phyloP scores from a whole-genome alignment of 805 yeast species.

The Jamesozyma rosinii region DNA sequence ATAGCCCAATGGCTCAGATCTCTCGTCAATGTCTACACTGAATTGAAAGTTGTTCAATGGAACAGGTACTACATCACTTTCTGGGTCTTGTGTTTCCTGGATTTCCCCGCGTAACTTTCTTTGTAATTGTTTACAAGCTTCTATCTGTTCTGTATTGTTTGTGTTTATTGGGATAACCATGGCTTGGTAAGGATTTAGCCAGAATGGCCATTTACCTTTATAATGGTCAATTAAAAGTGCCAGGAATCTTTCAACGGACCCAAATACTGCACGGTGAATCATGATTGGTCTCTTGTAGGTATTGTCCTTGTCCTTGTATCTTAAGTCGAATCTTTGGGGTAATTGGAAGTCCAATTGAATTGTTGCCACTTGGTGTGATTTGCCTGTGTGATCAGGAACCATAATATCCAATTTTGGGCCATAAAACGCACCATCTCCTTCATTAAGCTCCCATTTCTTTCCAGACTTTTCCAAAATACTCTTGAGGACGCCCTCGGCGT shows the following conservation, averaged over 20 bases:
- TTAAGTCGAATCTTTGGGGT: conserved; percentile 72
- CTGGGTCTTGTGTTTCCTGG: conserved; percentile 2
- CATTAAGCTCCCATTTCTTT: conserved; percentile 58
- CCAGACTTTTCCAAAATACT: conserved; percentile 48
- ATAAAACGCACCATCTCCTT: conserved; percentile 93
- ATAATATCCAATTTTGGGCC: conserved; percentile 93
- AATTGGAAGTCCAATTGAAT: conserved; percentile 91
- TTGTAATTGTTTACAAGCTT: conserved; percentile 44
- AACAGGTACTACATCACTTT: conserved; percentile 35
- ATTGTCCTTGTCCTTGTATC: conserved; percentile 49
- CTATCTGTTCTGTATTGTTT: conserved; percentile 36
- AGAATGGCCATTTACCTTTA: conserved; percentile 93
- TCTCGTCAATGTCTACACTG: conserved; percentile 64
- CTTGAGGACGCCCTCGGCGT: conserved; percentile 63
- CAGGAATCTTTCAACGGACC: conserved; percentile 86
- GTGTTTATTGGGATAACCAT: conserved; percentile 71
- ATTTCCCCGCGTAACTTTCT: conserved; percentile 41
- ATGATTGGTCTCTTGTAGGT: conserved; percentile 68
- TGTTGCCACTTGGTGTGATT: conserved; percentile 89
- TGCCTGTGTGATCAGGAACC: conserved; percentile 68
- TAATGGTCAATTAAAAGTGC: conserved; percentile 86
- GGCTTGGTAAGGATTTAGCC: conserved; percentile 91
- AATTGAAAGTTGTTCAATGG: conserved; percentile 53
- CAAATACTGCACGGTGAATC: conserved; percentile 92
- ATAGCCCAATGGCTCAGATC: conserved; percentile 70